Percentiles rank a stretch among this genome's conserved stretches.
These are phyloP conservation scores for Paxillus involutus DNA, from an alignment of 768 basidiomycete genomes.

Conservation along the genomic window DNA sequence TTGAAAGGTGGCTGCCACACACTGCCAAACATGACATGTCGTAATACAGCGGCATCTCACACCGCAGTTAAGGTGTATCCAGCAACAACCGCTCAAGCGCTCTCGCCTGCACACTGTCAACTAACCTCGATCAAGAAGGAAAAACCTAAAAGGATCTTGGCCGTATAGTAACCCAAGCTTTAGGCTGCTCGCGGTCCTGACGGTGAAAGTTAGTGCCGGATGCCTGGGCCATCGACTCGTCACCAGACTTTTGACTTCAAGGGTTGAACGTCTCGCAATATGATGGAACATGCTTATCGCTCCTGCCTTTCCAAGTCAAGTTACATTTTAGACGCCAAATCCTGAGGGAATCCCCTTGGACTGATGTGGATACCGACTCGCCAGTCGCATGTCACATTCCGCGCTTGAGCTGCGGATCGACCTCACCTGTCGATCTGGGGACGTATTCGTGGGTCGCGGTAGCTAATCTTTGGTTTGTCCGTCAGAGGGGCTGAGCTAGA, in stretches of 20 bases:
- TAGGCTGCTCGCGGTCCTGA: too few species aligned
- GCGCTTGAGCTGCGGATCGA: background rate
- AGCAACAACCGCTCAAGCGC: too few species aligned
- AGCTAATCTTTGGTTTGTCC: too few species aligned
- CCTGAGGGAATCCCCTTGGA: background rate
- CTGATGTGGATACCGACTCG: background rate
- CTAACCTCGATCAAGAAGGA: too few species aligned
- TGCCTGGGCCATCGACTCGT: background rate
- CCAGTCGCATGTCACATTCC: background rate
- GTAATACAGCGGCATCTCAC: too few species aligned
- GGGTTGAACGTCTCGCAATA: background rate
- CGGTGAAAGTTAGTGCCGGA: too few species aligned
- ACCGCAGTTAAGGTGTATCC: too few species aligned
- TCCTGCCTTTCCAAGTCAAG: background rate
- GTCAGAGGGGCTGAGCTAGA: too few species aligned
- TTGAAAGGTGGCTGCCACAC: conserved; percentile 1
- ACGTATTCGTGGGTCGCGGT: too few species aligned
- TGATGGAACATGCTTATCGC: background rate
- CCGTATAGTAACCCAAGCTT: too few species aligned
- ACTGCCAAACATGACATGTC: background rate
- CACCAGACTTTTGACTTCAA: background rate
- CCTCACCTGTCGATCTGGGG: background rate
- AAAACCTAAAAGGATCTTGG: too few species aligned
- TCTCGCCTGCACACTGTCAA: too few species aligned
- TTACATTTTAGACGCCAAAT: background rate